Evolutionary conservation across 495 filamentous ascomycete species (phyloP), one percentile per base, ranked within the genome.

Genomic region (Pseudoneurospora amorphoporcata): DNA sequence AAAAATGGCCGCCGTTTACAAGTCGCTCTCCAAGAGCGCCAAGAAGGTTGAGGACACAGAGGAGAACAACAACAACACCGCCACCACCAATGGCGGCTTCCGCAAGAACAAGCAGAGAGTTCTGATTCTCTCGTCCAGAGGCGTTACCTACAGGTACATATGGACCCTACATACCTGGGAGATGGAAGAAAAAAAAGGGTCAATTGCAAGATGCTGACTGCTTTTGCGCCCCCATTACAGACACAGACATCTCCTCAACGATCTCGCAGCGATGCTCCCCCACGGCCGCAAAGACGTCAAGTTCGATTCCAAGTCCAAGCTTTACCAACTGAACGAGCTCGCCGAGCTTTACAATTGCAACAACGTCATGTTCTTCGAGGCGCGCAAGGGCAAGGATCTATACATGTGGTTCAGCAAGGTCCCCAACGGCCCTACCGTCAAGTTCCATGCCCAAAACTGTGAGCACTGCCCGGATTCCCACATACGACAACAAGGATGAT

Each of bases 301-400:
- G 81, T 89, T 97, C 69, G 95, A 98, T 77, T 95, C 94, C 45
- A 98, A 98, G 82, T 94, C 94, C 70, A 94, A 96, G 77, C 91
- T 97, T 72, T 90, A 92, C 81, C 90, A 97, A 77, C 88, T 99
- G 8, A 98, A 98, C 84, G 95, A 97, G 80, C 89, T 98, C 17
- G 95, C 95, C 45, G 95, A 99, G 76, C 88, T 99, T 23, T 97
- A 98, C 86, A 98, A 97, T 76, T 98, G 95, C 89, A 99, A 99
- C 83, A 95, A 98, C 81, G 90, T 98, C 69, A 87, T 97, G 73
- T 99, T 97, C 83, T 95, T 98, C 80, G 95, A 99, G 84, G 95
- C 94, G 70, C 86, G 94, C 73, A 99, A 98, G 83, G 93, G 92
- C 43, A 91, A 96, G 80, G 95, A 98, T 86, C 83, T 96, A 41